These are phyloP conservation scores for Funneliformis mosseae DNA, from an alignment of 192 early-diverging fungal species.

Conservation along the genomic window DNA sequence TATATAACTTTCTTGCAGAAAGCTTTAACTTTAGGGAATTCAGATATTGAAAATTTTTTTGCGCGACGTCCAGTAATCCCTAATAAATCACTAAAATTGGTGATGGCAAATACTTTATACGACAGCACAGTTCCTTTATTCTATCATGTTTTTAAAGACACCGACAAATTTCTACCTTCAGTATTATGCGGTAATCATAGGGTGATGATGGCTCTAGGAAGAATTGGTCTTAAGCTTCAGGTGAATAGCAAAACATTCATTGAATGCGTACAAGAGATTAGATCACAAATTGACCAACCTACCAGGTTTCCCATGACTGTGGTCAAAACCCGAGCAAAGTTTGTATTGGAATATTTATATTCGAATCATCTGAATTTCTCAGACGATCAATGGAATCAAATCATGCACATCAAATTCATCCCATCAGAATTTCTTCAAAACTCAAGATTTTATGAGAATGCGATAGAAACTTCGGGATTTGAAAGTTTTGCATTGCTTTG, in stretches of 20 bases:
- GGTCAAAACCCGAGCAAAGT: neutral
- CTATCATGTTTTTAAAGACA: neutral
- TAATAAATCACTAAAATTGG: slow-evolving; percentile 9
- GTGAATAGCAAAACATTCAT: neutral
- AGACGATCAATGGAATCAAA: neutral
- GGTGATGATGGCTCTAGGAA: neutral
- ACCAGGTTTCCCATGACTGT: neutral
- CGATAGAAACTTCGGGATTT: neutral
- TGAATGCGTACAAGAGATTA: slow-evolving; percentile 6
- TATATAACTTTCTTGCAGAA: neutral
- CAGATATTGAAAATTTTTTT: neutral
- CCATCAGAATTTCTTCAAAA: neutral
- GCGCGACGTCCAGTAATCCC: neutral
- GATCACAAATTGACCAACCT: neutral
- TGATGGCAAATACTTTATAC: neutral
- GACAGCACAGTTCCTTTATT: neutral
- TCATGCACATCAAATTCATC: neutral
- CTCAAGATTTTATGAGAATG: neutral
- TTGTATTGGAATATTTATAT: neutral
- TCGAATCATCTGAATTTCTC: neutral
- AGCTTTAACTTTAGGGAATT: neutral
- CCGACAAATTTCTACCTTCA: neutral
- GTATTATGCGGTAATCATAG: neutral
- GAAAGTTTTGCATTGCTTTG: neutral
- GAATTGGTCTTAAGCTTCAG: neutral